Evolutionary conservation across 2,329 filamentous ascomycete genomes (phyloP), one percentile per base, ranked within the genome.

Genomic region (Penicillium sp.): DNA sequence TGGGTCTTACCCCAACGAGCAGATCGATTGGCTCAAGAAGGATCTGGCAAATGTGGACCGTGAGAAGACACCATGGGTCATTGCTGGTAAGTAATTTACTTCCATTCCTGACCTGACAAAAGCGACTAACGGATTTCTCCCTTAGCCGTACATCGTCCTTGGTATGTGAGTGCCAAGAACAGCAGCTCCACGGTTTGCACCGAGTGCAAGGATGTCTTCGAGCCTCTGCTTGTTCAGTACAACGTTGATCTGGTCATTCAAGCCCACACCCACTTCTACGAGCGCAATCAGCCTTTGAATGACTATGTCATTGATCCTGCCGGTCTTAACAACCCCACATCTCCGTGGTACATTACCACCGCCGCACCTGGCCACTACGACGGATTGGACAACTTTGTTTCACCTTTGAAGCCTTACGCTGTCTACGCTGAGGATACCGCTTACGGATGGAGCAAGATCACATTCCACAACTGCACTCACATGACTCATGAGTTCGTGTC

Each of bases 391-490:
- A 54, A 47, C 2, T 47, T 64, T 3, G 50, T 42, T 29, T 26
- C 18, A 1, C 60, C 65, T 8, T 48, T 63, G 6, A 48, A 56
- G 52, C 61, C 53, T 16, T 73, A 68, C 49, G 59, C 59, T 6
- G 61, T 66, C 7, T 65, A 65, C 47, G 62, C 63, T 12, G 51
- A 54, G 39, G 64, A 74, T 45, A 61, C 60, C 10, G 67, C 61
- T 6, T 76, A 73, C 52, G 69, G 72, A 23, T 76, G 71, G 69
- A 68, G 62, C 42, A 64, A 59, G 39, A 58, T 76, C 42, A 72
- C 67, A 2, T 74, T 76, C 53, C 71, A 74, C 60, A 75, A 76
- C 58, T 62, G 64, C 46, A 69, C 70, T 3, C 72, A 76, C 53
- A 38, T 76, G 61, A 70, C 67, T 13, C 69, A 72, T 54, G 65